Evolutionary conservation across 148 eudicot genomes (phyloP).

Genomic region (Agrostemma githago): DNA sequence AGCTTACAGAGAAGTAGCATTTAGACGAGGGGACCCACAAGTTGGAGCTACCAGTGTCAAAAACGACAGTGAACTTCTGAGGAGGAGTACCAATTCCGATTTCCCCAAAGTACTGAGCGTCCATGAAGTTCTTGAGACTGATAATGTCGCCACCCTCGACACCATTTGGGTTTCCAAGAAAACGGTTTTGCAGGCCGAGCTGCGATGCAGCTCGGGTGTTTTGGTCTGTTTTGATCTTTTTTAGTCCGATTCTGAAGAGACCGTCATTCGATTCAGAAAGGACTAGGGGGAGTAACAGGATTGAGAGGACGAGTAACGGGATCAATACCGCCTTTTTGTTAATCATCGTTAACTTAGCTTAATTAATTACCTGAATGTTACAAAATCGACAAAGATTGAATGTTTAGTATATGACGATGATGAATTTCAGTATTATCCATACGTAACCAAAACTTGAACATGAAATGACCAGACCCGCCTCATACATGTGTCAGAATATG

Average conservation of each 20-base stretch:
- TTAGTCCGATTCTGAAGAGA: slow-evolving; percentile 66
- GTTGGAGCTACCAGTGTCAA: slow-evolving; percentile 96
- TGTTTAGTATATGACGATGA: background rate
- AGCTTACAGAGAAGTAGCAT: slow-evolving; percentile 77
- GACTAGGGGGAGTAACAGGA: slow-evolving; percentile 41
- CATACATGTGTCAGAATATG: background rate
- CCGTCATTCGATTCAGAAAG: slow-evolving; percentile 52
- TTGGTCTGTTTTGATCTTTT: slow-evolving; percentile 56
- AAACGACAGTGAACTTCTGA: slow-evolving; percentile 88
- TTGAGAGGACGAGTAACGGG: slow-evolving; percentile 44
- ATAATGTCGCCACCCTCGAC: slow-evolving; percentile 51
- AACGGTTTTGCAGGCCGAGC: slow-evolving; percentile 42
- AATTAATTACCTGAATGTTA: background rate
- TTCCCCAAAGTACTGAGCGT: slow-evolving; percentile 95
- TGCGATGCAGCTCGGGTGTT: slow-evolving; percentile 46
- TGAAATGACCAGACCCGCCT: too few species aligned
- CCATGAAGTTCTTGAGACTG: slow-evolving; percentile 77
- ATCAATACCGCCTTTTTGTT: slow-evolving; percentile 33
- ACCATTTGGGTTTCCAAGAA: slow-evolving; percentile 26
- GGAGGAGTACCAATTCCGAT: slow-evolving; percentile 87
- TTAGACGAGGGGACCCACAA: slow-evolving; percentile 94
- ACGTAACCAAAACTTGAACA: background rate
- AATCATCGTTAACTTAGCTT: slow-evolving; percentile 53
- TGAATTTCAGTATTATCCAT: background rate
- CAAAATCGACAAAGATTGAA: background rate